Evolutionary conservation across 352 stramenopile species (phyloP).

Genomic region (Phytophthora megakarya): DNA sequence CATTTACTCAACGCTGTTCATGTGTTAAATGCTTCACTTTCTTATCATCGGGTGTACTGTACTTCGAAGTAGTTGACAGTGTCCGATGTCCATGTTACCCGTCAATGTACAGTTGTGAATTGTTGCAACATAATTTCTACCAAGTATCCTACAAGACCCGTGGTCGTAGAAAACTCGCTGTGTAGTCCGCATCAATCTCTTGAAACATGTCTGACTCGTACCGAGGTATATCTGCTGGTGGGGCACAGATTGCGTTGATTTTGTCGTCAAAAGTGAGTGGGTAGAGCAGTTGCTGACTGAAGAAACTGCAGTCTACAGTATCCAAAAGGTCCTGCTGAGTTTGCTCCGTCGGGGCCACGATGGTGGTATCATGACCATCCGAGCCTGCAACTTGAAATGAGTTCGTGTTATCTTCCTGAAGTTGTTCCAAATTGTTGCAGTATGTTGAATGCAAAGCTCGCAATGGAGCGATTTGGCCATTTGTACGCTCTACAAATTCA

Average conservation of each 20-base stretch:
- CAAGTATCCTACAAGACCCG: too few relatives aligned
- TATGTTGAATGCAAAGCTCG: not conserved
- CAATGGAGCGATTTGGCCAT: not conserved
- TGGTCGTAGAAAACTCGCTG: too few relatives aligned
- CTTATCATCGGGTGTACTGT: not conserved
- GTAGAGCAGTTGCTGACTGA: conserved; percentile 1
- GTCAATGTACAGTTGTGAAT: not conserved
- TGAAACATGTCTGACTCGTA: not conserved
- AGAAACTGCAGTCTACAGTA: not conserved
- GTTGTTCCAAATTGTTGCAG: conserved; percentile 13
- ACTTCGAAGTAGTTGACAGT: not conserved
- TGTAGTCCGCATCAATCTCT: too few relatives aligned
- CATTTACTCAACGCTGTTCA: too few relatives aligned
- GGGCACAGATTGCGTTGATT: conserved; percentile 15
- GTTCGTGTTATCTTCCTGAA: not conserved
- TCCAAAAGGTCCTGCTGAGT: not conserved
- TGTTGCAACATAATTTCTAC: too few relatives aligned
- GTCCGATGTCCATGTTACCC: not conserved
- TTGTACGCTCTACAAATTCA: not conserved
- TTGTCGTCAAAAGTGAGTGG: conserved; percentile 6
- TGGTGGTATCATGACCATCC: not conserved
- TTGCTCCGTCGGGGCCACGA: conserved; percentile 7
- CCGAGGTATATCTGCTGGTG: not conserved
- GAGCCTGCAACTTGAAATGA: conserved; percentile 3
- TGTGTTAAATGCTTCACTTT: not conserved